A percentile compares a stretch with the other conserved stretches of the same genome.
Conservation (phyloP, 495 filamentous ascomycete genomes). For the Neurospora sp. region DNA sequence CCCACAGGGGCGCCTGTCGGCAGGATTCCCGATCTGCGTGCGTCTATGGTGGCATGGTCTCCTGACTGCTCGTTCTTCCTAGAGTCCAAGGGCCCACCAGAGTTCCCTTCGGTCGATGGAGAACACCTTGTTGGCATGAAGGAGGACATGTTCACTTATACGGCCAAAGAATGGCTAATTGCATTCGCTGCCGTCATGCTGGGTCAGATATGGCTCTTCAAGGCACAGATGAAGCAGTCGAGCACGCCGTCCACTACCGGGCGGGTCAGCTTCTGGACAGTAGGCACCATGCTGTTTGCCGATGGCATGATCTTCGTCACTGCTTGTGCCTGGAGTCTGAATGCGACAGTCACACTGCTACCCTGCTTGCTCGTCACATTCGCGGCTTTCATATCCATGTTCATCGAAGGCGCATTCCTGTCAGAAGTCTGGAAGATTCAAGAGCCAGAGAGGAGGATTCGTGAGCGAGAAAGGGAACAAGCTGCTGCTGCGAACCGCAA, state of each 20-base stretch:
- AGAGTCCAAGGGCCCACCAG: constrained; percentile 75
- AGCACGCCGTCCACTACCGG: constrained; percentile 90
- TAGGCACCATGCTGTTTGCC: constrained; percentile 74
- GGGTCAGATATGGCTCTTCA: constrained; percentile 62
- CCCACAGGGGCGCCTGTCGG: constrained; percentile 72
- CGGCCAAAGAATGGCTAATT: constrained; percentile 56
- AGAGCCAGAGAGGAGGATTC: constrained; percentile 64
- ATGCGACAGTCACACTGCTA: constrained; percentile 53
- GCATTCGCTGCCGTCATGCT: constrained; percentile 52
- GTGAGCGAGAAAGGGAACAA: constrained; percentile 38
- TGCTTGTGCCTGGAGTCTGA: constrained; percentile 53
- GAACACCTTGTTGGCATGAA: constrained; percentile 70
- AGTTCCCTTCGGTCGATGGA: constrained; percentile 51
- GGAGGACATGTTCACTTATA: constrained; percentile 58
- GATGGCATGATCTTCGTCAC: constrained; percentile 58
- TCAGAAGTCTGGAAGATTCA: constrained; percentile 83
- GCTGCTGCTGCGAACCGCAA: constrained; percentile 6
- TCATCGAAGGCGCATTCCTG: constrained; percentile 73
- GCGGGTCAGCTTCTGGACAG: constrained; percentile 81
- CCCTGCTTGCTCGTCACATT: constrained; percentile 66
- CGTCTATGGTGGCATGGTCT: constrained; percentile 83
- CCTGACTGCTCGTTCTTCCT: constrained; percentile 89
- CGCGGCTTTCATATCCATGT: constrained; percentile 50
- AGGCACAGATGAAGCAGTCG: constrained; percentile 81
- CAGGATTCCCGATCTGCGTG: constrained; percentile 54